Percentiles rank a stretch among this genome's conserved stretches.
phyloP scores from a whole-genome alignment of 345 rosid species.

The Gossypium ekmanianum region DNA sequence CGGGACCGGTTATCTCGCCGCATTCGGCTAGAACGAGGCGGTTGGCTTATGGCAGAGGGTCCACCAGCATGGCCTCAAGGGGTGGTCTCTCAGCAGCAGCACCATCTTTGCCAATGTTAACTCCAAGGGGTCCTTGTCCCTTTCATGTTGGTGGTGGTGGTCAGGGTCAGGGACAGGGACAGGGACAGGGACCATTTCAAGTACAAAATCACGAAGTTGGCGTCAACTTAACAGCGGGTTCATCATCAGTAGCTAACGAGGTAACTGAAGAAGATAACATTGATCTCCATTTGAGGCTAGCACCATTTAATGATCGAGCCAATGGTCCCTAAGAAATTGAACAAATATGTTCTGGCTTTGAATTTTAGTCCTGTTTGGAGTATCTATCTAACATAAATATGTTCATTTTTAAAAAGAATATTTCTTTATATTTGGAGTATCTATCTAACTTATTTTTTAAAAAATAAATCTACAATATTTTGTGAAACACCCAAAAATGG shows the following conservation, averaged over 20 bases:
- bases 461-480: neutral
- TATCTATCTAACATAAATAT: neutral
- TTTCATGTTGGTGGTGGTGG: neutral
- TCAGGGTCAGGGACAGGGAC: neutral
- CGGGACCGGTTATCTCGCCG: neutral
- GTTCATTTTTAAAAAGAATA: neutral
- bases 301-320: constrained; percentile 3
- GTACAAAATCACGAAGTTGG: neutral
- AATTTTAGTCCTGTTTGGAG: neutral
- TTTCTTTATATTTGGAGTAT: neutral
- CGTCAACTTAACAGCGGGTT: neutral
- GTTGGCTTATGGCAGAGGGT: neutral
- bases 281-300: constrained; percentile 21
- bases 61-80: neutral
- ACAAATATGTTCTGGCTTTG: neutral
- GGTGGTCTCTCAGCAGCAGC: neutral
- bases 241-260: neutral
- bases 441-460: neutral
- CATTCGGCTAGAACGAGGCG: constrained; percentile 19
- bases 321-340: neutral
- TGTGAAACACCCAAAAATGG: neutral
- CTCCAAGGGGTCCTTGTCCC: neutral
- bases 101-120: neutral
- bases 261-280: neutral
- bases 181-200: neutral